Evolutionary conservation across 2,329 filamentous ascomycete species (phyloP), one percentile per base, ranked within the genome.

Genomic region (Metarhizium anisopliae): DNA sequence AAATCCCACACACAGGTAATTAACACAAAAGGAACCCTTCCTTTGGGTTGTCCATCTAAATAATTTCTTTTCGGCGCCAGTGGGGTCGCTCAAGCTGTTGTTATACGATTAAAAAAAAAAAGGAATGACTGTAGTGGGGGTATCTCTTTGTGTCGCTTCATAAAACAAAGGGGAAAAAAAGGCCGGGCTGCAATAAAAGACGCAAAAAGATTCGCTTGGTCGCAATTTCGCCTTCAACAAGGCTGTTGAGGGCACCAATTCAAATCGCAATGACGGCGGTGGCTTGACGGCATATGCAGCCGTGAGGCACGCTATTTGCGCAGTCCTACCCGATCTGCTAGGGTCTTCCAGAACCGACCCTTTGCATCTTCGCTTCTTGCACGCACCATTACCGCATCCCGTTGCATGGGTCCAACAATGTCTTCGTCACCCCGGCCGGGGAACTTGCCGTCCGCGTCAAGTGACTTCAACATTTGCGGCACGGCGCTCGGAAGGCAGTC

Each of bases 351-450:
- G 64, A 80, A 80, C 53, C 74, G 73, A 18, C 70, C 64, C 59
- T 72, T 75, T 60, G 72, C 72, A 60, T 76, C 74, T 49, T 78
- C 75, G 56, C 71, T 74, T 50, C 67, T 68, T 14, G 72, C 69
- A 50, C 76, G 72, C 35, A 71, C 68, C 79, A 83, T 83, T 59
- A 76, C 72, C 43, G 75, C 74, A 61, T 82, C 79, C 13, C 81
- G 80, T 62, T 84, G 83, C 92, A 96, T 96, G 6, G 92, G 92
- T 1, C 92, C 92, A 49, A 96, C 90, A 67, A 96, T 95, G 69
- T 95, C 92, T 63, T 92, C 87, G 64, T 96, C 91, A 53, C 91
- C 91, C 36, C 93, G 82, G 63, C 86, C 84, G 29, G 91, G 91
- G 65, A 96, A 96, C 70, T 96, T 96, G 66, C 88, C 87, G 59